Evolutionary conservation across 140 eudicot species (phyloP).

Genomic region (Cichorium intybus): DNA sequence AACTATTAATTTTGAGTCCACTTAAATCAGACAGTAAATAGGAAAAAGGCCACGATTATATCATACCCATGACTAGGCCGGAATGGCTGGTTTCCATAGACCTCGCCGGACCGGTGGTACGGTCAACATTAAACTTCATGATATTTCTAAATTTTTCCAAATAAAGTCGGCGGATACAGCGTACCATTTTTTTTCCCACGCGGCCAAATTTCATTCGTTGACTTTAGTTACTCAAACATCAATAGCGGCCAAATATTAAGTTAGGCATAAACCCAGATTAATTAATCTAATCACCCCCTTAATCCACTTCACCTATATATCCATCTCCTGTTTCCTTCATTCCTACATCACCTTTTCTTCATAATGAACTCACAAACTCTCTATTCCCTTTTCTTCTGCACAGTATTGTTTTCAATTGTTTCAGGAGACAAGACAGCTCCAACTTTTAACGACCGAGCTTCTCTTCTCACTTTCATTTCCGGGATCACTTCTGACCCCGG

Average conservation of each 20-base stretch:
- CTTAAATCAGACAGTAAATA: no score
- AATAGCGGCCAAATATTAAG: conserved; percentile 24
- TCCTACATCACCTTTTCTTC: conserved; percentile 12
- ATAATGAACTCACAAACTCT: conserved; percentile 1
- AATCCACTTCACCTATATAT: conserved; percentile 26
- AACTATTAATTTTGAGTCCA: no score
- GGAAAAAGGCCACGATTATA: no score
- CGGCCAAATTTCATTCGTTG: conserved; percentile 31
- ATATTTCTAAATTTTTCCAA: neutral
- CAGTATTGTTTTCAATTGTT: conserved; percentile 31
- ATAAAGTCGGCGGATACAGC: conserved; percentile 21
- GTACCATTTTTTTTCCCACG: conserved; percentile 28
- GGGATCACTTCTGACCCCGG: conserved; percentile 49
- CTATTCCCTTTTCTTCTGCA: conserved; percentile 28
- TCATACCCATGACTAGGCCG: no score
- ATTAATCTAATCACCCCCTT: conserved; percentile 24
- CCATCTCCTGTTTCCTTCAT: conserved; percentile 35
- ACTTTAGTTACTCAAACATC: conserved; percentile 22
- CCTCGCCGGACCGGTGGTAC: no score
- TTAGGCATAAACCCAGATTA: conserved; percentile 35
- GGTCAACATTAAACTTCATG: neutral
- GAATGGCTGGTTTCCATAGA: no score
- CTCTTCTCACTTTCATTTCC: conserved; percentile 54
- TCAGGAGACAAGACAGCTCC: conserved; percentile 31
- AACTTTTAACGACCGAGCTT: conserved; percentile 36